Evolutionary conservation across 768 basidiomycete species (phyloP).

Genomic region (Lentinula aciculospora): DNA sequence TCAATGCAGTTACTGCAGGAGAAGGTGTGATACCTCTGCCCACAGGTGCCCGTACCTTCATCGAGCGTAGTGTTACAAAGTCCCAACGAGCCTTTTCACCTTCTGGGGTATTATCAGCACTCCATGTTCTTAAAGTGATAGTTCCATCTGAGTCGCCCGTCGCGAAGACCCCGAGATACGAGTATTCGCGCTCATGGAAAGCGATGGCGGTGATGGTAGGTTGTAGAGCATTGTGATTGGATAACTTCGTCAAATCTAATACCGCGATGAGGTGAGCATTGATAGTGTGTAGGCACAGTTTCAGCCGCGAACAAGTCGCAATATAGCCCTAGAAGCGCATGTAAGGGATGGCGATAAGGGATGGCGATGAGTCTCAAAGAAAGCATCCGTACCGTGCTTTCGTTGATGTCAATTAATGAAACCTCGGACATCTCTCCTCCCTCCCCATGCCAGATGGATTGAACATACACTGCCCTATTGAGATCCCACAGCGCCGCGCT

Average conservation of each 20-base stretch:
- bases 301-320: constrained; percentile 70
- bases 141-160: constrained; percentile 73
- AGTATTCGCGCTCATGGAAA: constrained; percentile 88
- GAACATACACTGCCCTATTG: constrained; percentile 74
- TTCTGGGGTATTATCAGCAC: constrained; percentile 63
- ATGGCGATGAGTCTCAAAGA: neutral
- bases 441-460: constrained; percentile 71
- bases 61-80: constrained; percentile 60
- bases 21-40: constrained; percentile 30
- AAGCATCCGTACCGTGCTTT: constrained; percentile 64
- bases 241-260: constrained; percentile 50
- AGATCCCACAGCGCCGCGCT: constrained; percentile 89
- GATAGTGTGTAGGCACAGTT: constrained; percentile 78
- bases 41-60: constrained; percentile 47
- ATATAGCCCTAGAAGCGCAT: constrained; percentile 93
- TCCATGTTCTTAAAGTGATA: constrained; percentile 82
- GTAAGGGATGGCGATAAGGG: too few species aligned
- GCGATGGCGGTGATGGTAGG: constrained; percentile 69
- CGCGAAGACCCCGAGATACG: constrained; percentile 71
- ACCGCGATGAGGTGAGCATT: constrained; percentile 76
- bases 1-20: constrained; percentile 69
- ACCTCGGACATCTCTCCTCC: constrained; percentile 36
- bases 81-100: constrained; percentile 70
- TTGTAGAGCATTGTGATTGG: constrained; percentile 36
- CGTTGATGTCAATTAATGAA: constrained; percentile 72